A percentile compares a stretch with the other conserved stretches of the same genome.
These are phyloP conservation scores for Bonia amplexicaulis DNA, from an alignment of 176 grass and related monocot species.

Conservation along the genomic window DNA sequence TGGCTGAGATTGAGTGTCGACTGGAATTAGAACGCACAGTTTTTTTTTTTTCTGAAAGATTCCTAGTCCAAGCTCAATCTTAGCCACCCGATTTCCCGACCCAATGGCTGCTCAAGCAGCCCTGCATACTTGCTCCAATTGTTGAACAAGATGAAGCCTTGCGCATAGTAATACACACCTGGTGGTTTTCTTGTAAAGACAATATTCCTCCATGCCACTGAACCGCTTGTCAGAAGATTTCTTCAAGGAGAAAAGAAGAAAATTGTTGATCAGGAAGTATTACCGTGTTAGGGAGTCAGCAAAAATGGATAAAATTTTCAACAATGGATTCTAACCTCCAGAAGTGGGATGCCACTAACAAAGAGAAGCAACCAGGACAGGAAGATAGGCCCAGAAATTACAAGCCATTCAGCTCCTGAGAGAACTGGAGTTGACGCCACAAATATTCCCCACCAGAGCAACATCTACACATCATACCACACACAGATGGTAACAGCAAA, in stretches of 20 bases:
- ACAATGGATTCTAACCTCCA: conserved; percentile 36
- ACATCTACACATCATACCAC: conserved; percentile 25
- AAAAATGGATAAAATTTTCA: background rate
- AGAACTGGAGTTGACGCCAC: background rate
- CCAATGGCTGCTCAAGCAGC: no score
- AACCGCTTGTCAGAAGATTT: conserved; percentile 49
- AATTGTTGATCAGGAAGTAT: background rate
- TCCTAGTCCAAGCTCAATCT: no score
- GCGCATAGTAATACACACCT: conserved; percentile 10
- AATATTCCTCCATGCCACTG: conserved; percentile 28
- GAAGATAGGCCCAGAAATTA: conserved; percentile 49
- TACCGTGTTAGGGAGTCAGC: background rate
- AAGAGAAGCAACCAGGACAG: conserved; percentile 51
- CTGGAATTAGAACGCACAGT: background rate
- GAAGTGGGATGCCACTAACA: conserved; percentile 52
- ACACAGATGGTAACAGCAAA: background rate
- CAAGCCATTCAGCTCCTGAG: conserved; percentile 49
- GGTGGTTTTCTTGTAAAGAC: conserved; percentile 49
- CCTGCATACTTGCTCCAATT: no score
- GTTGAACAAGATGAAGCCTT: background rate
- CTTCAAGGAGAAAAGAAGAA: conserved; percentile 9
- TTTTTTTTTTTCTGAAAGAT: no score
- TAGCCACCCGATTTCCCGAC: no score
- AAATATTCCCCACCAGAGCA: conserved; percentile 51
- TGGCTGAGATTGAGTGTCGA: background rate